Evolutionary conservation across 106 monocot species (phyloP).

Genomic region (Allium fistulosum): DNA sequence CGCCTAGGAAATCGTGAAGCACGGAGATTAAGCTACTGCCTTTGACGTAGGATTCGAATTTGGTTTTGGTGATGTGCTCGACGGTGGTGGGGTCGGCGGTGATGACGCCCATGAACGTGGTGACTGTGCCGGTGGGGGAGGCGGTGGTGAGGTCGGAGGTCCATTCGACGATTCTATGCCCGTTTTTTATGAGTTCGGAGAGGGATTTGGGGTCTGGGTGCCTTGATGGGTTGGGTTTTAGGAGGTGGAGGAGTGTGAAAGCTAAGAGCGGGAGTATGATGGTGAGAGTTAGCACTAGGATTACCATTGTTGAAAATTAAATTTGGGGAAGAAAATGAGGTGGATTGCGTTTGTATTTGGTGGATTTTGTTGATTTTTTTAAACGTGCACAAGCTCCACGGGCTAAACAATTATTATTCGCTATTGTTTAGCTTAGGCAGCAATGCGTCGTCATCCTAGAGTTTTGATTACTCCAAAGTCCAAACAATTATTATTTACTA

Average conservation of each 20-base stretch:
- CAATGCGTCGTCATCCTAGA: too few species aligned
- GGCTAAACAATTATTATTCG: too few species aligned
- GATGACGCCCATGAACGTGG: slow-evolving; percentile 3
- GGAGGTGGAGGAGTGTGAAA: not conserved
- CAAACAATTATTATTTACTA: too few species aligned
- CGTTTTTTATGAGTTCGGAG: not conserved
- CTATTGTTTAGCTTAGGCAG: too few species aligned
- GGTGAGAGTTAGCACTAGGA: not conserved
- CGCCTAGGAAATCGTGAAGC: slow-evolving; percentile 23
- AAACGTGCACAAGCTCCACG: too few species aligned
- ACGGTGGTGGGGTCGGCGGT: slow-evolving; percentile 14
- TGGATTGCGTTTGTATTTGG: too few species aligned
- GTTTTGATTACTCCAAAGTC: too few species aligned
- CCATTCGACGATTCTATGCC: not conserved
- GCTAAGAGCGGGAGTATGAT: not conserved
- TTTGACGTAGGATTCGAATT: slow-evolving; percentile 12
- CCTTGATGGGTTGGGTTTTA: not conserved
- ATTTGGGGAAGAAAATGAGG: not conserved
- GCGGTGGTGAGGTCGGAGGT: not conserved
- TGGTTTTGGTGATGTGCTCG: slow-evolving; percentile 19
- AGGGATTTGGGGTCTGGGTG: not conserved
- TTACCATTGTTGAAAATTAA: not conserved
- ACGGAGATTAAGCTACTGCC: slow-evolving; percentile 6
- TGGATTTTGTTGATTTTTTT: too few species aligned
- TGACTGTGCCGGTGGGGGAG: not conserved